A percentile compares a stretch with the other conserved stretches of the same genome.
These are phyloP conservation scores for Cetraspora pellucida DNA, from an alignment of 192 early-diverging fungal genomes.

Conservation along the genomic window DNA sequence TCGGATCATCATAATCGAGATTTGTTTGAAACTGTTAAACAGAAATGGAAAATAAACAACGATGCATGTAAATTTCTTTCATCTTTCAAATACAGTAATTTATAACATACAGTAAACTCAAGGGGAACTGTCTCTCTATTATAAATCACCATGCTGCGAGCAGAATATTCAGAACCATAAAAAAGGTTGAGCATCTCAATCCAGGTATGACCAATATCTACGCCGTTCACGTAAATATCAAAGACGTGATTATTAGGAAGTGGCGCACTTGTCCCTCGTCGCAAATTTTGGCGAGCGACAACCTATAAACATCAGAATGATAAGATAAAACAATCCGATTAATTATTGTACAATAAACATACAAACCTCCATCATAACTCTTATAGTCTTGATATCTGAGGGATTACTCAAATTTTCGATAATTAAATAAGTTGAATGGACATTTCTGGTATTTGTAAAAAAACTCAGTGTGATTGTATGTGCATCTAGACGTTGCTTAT, in stretches of 20 bases:
- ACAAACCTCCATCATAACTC: constrained; percentile 66
- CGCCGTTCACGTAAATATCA: constrained; percentile 73
- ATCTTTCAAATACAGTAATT: neutral
- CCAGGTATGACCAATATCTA: constrained; percentile 53
- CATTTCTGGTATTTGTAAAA: constrained; percentile 57
- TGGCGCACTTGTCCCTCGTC: constrained; percentile 40
- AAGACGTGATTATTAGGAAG: constrained; percentile 63
- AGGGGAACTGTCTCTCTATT: constrained; percentile 75
- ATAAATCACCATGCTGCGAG: constrained; percentile 71
- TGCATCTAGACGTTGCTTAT: constrained; percentile 34
- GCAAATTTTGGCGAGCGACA: constrained; percentile 53
- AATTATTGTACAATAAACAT: too few relatives aligned
- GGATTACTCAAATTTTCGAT: constrained; percentile 76
- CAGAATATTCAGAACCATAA: constrained; percentile 72
- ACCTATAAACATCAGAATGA: constrained; percentile 31
- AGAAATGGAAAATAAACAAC: neutral
- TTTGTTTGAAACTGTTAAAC: constrained; percentile 60
- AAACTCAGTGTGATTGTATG: constrained; percentile 70
- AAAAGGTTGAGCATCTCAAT: constrained; percentile 73
- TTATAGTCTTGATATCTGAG: constrained; percentile 71
- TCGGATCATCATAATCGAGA: constrained; percentile 59
- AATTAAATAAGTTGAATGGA: constrained; percentile 72
- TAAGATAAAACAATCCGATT: neutral
- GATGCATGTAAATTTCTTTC: neutral
- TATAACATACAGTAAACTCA: constrained; percentile 66